These are phyloP conservation scores for Penicillium sp. DNA, from an alignment of 2,329 filamentous ascomycete genomes.

Conservation along the genomic window DNA sequence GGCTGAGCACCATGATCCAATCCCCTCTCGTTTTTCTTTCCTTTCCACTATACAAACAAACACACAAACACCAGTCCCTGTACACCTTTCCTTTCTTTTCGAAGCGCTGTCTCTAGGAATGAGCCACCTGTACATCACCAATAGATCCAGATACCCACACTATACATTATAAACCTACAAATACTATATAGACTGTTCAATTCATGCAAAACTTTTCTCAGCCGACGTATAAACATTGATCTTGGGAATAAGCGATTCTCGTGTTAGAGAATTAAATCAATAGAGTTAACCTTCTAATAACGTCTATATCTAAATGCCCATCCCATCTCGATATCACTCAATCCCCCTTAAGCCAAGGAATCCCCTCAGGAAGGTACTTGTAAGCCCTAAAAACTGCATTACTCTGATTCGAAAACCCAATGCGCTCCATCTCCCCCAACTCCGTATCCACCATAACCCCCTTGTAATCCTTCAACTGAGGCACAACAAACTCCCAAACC, in stretches of 20 bases:
- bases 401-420: constrained; percentile 40
- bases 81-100: background rate
- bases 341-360: constrained; percentile 39
- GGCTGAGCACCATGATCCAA: constrained; percentile 19
- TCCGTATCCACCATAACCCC: constrained; percentile 22
- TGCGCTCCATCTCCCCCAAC: constrained; percentile 36
- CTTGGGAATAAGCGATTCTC: no score
- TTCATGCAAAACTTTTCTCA: background rate
- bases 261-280: no score
- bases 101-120: background rate
- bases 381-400: constrained; percentile 50
- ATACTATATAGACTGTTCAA: background rate
- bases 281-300: no score
- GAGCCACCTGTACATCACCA: background rate
- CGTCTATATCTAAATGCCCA: no score
- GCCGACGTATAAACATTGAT: background rate
- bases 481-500: constrained; percentile 48
- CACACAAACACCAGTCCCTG: background rate
- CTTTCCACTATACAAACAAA: background rate
- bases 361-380: constrained; percentile 42
- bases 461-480: constrained; percentile 42
- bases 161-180: background rate
- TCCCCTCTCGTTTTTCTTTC: background rate
- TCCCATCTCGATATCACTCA: background rate
- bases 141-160: constrained; percentile 18